Base-by-base conservation (phyloP, 768 basidiomycete genomes). In the Crucibulum laeve region DNA sequence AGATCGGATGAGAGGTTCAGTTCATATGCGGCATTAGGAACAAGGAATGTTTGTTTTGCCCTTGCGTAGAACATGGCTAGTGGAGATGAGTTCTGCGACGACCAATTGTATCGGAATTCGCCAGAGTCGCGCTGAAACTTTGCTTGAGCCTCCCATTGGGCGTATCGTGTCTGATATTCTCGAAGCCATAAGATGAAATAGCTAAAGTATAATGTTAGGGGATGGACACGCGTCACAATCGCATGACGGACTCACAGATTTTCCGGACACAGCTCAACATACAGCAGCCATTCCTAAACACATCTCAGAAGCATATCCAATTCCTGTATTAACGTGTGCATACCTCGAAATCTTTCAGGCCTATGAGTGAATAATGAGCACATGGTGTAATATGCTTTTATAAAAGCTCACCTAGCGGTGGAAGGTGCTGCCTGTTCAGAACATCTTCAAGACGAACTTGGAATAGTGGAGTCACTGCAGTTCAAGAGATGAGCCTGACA, bases 171-270 rank as follows among this genome's bases (percentile, higher is more conserved):
- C 8, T 76, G 80, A 52, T 90, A 90, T 51, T 89, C 87, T 48
- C 77, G 78, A 23, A 89, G 68, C 87, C 87, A 90, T 39, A 90
- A 77, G n/a, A 77, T 74, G 56, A 90, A 90, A 54, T 90, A 90
- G 15, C 83, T 83, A 53, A 4, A 26, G 42, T 5, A 26, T 3
- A 32, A 30, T 10, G 32, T 48, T 21, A 46, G 13, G 47, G 36
- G 46, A 48, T 53, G n/a, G 47, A 46, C 22, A 26, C 33, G 36
- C 13, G 32, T 38, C 44, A 18, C 33, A 22, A 40, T 33, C 14
- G 23, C 15, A 18, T n/a, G n/a, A 44, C 14, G 19, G 14, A 64
- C 77, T 60, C 50, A 83, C 74, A 91, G 71, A 55, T 89, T 90
- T 60, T 90, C 87, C 18, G 84, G 79, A 37, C 73, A 73, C 43